These are phyloP conservation scores for Mortierella sp. DNA, from an alignment of 371 early-diverging fungal genomes.

Conservation along the genomic window DNA sequence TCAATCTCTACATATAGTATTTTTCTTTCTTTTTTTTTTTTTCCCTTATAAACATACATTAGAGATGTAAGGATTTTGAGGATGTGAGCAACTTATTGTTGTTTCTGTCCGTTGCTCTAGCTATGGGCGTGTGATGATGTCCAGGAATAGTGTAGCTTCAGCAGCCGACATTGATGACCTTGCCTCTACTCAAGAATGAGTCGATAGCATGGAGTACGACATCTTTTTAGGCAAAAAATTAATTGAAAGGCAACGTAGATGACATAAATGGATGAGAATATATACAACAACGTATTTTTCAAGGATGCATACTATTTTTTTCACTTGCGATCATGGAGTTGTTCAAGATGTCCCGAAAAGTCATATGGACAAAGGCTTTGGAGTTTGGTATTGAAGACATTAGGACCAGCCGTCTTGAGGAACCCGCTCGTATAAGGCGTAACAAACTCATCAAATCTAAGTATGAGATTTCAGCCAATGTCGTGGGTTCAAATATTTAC, in stretches of 20 bases:
- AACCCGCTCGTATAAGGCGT: slow-evolving; percentile 31
- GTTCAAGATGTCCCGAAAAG: slow-evolving; percentile 8
- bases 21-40: not conserved
- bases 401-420: slow-evolving; percentile 8
- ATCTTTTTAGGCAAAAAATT: not conserved
- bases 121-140: not conserved
- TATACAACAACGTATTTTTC: not conserved
- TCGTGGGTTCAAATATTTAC: no score
- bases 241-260: not conserved
- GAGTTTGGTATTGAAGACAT: slow-evolving; percentile 7
- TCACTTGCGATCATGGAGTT: slow-evolving; percentile 17
- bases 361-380: slow-evolving; percentile 14
- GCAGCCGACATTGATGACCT: not conserved
- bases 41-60: not conserved
- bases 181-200: not conserved
- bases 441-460: slow-evolving; percentile 18
- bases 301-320: not conserved
- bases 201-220: not conserved
- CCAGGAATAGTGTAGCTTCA: not conserved
- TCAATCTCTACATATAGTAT: not conserved
- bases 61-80: not conserved
- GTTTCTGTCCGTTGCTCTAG: not conserved
- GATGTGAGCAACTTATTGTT: not conserved
- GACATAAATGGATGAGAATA: not conserved
- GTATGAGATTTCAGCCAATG: no score